Percentiles rank a stretch among this genome's conserved stretches.
Evolutionary conservation across 1,139 yeast species (phyloP).

Genomic region (Magnusiomyces tetraspermus): DNA sequence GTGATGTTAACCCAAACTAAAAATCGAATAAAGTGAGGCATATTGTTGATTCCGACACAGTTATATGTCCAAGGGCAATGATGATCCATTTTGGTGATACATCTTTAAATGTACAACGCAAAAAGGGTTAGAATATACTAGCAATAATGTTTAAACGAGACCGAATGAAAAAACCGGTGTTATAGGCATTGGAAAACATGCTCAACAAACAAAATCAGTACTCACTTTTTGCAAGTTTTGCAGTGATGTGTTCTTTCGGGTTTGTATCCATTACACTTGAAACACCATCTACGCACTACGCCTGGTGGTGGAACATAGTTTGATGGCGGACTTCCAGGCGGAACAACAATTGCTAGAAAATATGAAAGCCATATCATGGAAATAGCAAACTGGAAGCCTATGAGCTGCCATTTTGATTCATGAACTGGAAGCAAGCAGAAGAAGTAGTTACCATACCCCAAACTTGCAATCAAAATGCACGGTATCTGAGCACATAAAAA

Average conservation of each 20-base stretch:
- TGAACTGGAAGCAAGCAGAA: constrained; percentile 43
- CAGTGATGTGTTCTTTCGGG: constrained; percentile 81
- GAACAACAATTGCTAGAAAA: constrained; percentile 44
- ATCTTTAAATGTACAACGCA: constrained; percentile 24
- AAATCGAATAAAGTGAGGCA: constrained; percentile 78
- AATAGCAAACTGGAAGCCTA: constrained; percentile 42
- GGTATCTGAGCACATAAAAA: constrained; percentile 50
- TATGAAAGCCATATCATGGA: constrained; percentile 66
- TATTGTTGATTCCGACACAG: constrained; percentile 70
- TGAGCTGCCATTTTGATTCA: constrained; percentile 36
- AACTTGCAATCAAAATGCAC: constrained; percentile 43
- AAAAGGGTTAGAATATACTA: too few species aligned
- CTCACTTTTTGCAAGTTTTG: constrained; percentile 34
- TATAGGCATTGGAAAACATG: background rate
- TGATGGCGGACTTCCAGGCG: constrained; percentile 52
- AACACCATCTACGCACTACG: constrained; percentile 54
- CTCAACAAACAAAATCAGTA: background rate
- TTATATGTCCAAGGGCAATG: constrained; percentile 85
- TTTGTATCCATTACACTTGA: constrained; percentile 54
- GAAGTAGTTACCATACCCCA: constrained; percentile 59
- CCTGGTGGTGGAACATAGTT: constrained; percentile 33
- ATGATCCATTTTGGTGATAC: constrained; percentile 77
- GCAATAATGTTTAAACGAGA: too few species aligned
- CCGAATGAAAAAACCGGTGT: background rate
- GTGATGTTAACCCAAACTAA: constrained; percentile 56